Evolutionary conservation across 495 filamentous ascomycete species (phyloP).

Genomic region (Penicillium odoratum): DNA sequence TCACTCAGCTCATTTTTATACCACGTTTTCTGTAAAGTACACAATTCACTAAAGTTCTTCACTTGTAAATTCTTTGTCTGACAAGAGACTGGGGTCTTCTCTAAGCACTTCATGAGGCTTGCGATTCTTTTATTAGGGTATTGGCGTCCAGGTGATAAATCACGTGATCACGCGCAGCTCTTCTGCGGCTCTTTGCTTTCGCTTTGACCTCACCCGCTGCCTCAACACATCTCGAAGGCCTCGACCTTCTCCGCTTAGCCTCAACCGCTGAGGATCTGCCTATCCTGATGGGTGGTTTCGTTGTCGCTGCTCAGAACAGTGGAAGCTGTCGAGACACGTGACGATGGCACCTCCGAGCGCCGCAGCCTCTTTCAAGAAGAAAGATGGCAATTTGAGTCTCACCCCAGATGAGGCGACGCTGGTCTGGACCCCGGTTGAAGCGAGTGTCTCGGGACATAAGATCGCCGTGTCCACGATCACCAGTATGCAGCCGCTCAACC

Average conservation of each 20-base stretch:
- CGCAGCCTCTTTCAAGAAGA: constrained; percentile 88
- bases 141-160: neutral
- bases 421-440: constrained; percentile 69
- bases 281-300: constrained; percentile 47
- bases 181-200: constrained; percentile 7
- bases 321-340: constrained; percentile 43
- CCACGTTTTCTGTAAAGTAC: too few relatives aligned
- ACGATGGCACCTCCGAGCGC: constrained; percentile 63
- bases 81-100: neutral
- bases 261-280: constrained; percentile 26
- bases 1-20: constrained; percentile 22
- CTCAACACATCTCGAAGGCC: constrained; percentile 22
- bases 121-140: neutral
- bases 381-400: constrained; percentile 81
- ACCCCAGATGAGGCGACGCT: constrained; percentile 67
- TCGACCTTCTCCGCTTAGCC: constrained; percentile 24
- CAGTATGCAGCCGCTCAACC: constrained; percentile 51
- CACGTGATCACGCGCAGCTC: constrained; percentile 4
- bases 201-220: constrained; percentile 16
- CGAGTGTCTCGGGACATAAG: constrained; percentile 58
- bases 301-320: constrained; percentile 42
- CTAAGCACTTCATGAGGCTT: neutral
- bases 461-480: constrained; percentile 75
- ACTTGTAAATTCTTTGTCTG: neutral
- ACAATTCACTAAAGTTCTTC: neutral